phyloP scores from a whole-genome alignment of 345 rosid genomes.

The Syzygium aqueum region DNA sequence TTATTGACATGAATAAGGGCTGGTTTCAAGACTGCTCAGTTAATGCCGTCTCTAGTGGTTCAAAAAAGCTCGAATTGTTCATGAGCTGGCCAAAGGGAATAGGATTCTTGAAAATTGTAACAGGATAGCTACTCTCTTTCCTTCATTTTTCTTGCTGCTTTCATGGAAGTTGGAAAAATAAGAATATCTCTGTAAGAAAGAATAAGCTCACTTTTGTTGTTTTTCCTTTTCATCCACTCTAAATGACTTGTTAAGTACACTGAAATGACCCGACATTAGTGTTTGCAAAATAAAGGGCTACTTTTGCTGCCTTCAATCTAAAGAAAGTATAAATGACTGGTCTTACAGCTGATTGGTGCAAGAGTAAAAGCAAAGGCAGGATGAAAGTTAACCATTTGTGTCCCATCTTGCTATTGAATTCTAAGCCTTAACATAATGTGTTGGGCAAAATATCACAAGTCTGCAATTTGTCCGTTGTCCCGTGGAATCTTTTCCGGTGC shows the following conservation, averaged over 20 bases:
- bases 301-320: background rate
- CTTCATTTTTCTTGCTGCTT: background rate
- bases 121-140: background rate
- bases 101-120: background rate
- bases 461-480: background rate
- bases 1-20: background rate
- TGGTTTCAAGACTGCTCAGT: background rate
- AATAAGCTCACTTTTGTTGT: background rate
- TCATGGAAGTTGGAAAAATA: background rate
- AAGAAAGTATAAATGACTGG: background rate
- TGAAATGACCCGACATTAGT: background rate
- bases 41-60: background rate
- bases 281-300: background rate
- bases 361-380: background rate
- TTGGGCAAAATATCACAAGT: background rate
- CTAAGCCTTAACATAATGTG: background rate
- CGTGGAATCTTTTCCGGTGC: background rate
- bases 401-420: background rate
- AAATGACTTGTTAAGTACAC: background rate
- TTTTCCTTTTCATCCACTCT: background rate
- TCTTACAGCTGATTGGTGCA: background rate
- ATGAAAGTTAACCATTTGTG: background rate
- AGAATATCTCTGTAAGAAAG: background rate
- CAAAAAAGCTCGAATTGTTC: background rate
- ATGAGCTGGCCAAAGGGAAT: background rate